Evolutionary conservation across 768 basidiomycete species (phyloP), one percentile per base, ranked within the genome.

Genomic region (Rubroboletus pulcherrimus): DNA sequence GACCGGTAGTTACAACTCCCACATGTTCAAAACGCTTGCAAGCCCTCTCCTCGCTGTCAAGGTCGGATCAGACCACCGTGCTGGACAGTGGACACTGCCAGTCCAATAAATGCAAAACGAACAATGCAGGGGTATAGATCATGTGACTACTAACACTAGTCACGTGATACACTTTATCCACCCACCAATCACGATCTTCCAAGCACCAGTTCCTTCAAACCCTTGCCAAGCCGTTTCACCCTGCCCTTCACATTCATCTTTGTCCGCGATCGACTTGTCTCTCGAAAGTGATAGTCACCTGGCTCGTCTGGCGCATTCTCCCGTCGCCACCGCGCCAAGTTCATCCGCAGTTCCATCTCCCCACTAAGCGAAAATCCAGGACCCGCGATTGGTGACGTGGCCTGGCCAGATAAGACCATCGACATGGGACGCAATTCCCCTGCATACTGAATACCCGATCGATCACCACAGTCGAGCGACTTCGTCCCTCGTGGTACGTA

Each of bases 261-360:
- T 9, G 42, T 53, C 39, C 53, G 53, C 5, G 62, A 66, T n/a
- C 55, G 60, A 35, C 49, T 49, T 53, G 49, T 71, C 55, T 71
- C 71, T 29, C 57, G 57, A 59, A 73, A 73, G 10, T 58, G 66
- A 51, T 70, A 73, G 11, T 58, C 64, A 34, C 71, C 67, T 1
- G 71, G 70, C 42, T 67, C 64, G 50, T 68, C 59, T 2, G 66
- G 69, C 24, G 67, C 66, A 40, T 73, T 56, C 44, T 70, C 68
- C 44, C 50, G 64, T 50, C 66, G 63, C 63, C 73, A 69, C 57
- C 67, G 67, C 9, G 81, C 81, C 35, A 83, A 66, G 1, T 78
- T 77, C 80, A 83, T 83, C 59, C 77, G 73, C 68, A 83, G 58
- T 64, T 84, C 83, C 51, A 78, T 81, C 68, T 84, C 81, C 11